Evolutionary conservation across 352 stramenopile genomes (phyloP), one percentile per base, ranked within the genome.

Genomic region (Phytophthora pseudosyringae): DNA sequence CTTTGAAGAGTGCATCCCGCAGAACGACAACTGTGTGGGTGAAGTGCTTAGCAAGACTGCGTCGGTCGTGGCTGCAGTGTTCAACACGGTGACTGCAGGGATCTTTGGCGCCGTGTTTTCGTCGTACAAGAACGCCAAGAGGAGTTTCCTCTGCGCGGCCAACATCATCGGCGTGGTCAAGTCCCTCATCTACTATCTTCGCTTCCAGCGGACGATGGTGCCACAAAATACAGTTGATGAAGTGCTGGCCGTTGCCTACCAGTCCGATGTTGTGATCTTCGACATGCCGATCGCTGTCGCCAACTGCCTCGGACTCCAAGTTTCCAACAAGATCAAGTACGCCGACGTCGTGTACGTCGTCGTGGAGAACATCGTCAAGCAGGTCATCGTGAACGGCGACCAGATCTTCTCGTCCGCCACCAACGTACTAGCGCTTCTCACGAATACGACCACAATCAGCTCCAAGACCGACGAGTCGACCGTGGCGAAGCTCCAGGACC

Each of bases 1-100:
- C 35, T 78, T 62, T 38, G 73, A 76, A 61, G 77, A 90, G 57
- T 90, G 81, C 36, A 65, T 90, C 39, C 81, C 74, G 2, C 76
- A 87, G 47, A 90, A 85, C 54, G 69, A 76, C 41, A 49, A 76
- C 35, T 76, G 69, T 29, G 5, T n/a, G 7, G 53, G 43, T 1
- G 69, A 73, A 25, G 26, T 89, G 31, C 26, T 86, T 8, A 56
- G 41, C 12, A 85, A 87, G 46, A 43, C 76, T 25, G 57, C 39
- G 1, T 61, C 67, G 15, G 75, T 89, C 0, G 68, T 70, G 15
- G 57, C 57, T 10, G 63, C 65, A 8, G 69, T 71, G 3, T 70
- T 89, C 41, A 82, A 73, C 43, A 56, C 58, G 0, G 69, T 76
- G 28, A 79, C 66, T 8, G 59, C 61, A 8, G 80, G 77, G n/a